A percentile compares a stretch with the other conserved stretches of the same genome.
Conservation (phyloP, 257 asterid species). For the Schizonepeta tenuifolia region DNA sequence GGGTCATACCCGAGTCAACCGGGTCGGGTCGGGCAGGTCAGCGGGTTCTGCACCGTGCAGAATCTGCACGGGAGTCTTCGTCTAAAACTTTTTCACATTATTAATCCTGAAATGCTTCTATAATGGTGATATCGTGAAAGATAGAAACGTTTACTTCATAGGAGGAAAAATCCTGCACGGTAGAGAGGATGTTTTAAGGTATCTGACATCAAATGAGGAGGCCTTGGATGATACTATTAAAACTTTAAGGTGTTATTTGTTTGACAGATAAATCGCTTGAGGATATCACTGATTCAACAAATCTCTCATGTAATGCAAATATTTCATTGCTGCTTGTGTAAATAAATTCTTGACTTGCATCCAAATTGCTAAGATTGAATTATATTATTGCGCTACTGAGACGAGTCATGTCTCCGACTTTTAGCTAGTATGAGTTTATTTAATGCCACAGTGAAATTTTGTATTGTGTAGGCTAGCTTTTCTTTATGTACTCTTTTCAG, state of each 20-base stretch:
- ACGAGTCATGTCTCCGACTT: not conserved
- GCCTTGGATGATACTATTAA: slow-evolving; percentile 56
- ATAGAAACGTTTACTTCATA: slow-evolving; percentile 58
- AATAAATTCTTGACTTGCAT: slow-evolving; percentile 22
- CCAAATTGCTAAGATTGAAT: not conserved
- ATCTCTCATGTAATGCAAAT: slow-evolving; percentile 1
- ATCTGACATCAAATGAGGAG: slow-evolving; percentile 57
- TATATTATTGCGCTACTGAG: not conserved
- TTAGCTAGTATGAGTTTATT: slow-evolving; percentile 13
- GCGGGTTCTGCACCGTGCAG: too few relatives aligned
- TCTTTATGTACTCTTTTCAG: slow-evolving; percentile 23
- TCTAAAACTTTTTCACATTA: too few relatives aligned
- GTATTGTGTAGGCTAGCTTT: slow-evolving; percentile 11
- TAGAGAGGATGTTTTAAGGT: slow-evolving; percentile 63
- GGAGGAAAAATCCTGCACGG: slow-evolving; percentile 58
- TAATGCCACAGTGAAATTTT: slow-evolving; percentile 2
- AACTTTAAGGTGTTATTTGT: slow-evolving; percentile 67
- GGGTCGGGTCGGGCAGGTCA: too few relatives aligned
- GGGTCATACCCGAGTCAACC: too few relatives aligned
- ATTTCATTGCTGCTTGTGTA: slow-evolving; percentile 25
- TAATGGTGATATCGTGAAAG: slow-evolving; percentile 68
- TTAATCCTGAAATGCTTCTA: too few relatives aligned
- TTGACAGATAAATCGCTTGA: slow-evolving; percentile 39
- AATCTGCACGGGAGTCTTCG: too few relatives aligned
- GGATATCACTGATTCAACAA: slow-evolving; percentile 17